Evolutionary conservation across 345 rosid genomes (phyloP).

Genomic region (Camelina sativa): DNA sequence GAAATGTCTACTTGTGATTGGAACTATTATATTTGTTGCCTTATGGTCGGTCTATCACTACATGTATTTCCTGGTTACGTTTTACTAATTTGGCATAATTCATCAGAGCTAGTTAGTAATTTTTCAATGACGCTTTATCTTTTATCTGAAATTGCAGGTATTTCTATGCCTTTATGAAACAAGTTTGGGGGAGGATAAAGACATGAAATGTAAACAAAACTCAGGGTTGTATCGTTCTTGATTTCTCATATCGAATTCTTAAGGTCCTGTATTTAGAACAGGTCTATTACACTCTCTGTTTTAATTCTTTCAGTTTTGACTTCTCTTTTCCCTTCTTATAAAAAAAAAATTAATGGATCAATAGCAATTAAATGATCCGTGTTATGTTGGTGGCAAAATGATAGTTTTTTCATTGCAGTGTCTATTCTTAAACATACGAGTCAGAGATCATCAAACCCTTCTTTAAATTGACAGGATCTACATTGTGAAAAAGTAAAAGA

Average conservation of each 20-base stretch:
- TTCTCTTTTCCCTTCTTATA: neutral
- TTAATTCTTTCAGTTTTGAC: neutral
- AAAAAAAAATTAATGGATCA: neutral
- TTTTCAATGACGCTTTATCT: neutral
- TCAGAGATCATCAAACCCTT: neutral
- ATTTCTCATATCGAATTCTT: conserved; percentile 10
- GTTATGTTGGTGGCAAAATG: neutral
- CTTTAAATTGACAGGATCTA: neutral
- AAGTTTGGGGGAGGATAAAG: conserved; percentile 15
- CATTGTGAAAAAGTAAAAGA: neutral
- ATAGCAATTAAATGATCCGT: neutral
- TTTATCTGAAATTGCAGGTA: conserved; percentile 30
- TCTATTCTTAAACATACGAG: neutral
- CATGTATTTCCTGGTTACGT: neutral
- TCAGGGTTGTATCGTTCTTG: neutral
- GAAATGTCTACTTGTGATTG: neutral
- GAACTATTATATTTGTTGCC: neutral
- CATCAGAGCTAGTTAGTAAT: neutral
- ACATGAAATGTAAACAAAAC: conserved; percentile 19
- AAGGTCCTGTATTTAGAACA: conserved; percentile 13
- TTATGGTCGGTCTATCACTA: neutral
- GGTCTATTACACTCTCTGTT: conserved; percentile 1
- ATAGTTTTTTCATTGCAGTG: neutral
- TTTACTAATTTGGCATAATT: neutral
- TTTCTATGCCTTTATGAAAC: conserved; percentile 46